Evolutionary conservation across 2,329 filamentous ascomycete species (phyloP).

Genomic region (Plenodomus tracheiphilus): DNA sequence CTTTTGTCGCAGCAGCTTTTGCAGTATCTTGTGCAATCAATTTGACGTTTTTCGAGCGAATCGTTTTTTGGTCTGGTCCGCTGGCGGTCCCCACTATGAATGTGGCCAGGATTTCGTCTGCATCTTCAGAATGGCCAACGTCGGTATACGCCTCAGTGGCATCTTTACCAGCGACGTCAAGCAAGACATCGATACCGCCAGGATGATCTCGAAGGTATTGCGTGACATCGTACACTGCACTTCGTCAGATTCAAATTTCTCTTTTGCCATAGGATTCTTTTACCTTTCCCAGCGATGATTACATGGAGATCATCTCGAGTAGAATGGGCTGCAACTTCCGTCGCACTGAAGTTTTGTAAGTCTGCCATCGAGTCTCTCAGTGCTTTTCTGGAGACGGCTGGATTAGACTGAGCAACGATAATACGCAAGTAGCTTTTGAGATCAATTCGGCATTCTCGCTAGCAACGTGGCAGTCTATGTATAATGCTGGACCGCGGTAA

Average conservation of each 20-base stretch:
- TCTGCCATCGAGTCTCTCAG: slow-evolving; percentile 14
- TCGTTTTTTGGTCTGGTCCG: slow-evolving; percentile 27
- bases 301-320: slow-evolving; percentile 57
- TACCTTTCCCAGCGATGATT: slow-evolving; percentile 53
- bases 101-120: slow-evolving; percentile 46
- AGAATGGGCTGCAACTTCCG: slow-evolving; percentile 57
- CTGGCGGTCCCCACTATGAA: slow-evolving; percentile 37
- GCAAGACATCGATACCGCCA: slow-evolving; percentile 45
- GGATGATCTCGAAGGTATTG: slow-evolving; percentile 64
- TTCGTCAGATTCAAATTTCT: slow-evolving; percentile 22
- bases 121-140: slow-evolving; percentile 53
- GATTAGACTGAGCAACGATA: neutral
- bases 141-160: slow-evolving; percentile 50
- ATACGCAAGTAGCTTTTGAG: neutral
- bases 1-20: neutral
- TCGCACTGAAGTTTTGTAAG: slow-evolving; percentile 12
- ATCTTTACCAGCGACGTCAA: slow-evolving; percentile 50
- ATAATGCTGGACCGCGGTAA: neutral
- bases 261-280: neutral
- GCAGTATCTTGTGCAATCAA: neutral
- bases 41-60: neutral
- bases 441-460: neutral
- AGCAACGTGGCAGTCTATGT: neutral
- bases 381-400: neutral
- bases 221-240: slow-evolving; percentile 60